Percentiles rank a stretch among this genome's conserved stretches.
These are phyloP conservation scores for Diplogelasinospora grovesii DNA, from an alignment of 495 filamentous ascomycete genomes.

Conservation along the genomic window DNA sequence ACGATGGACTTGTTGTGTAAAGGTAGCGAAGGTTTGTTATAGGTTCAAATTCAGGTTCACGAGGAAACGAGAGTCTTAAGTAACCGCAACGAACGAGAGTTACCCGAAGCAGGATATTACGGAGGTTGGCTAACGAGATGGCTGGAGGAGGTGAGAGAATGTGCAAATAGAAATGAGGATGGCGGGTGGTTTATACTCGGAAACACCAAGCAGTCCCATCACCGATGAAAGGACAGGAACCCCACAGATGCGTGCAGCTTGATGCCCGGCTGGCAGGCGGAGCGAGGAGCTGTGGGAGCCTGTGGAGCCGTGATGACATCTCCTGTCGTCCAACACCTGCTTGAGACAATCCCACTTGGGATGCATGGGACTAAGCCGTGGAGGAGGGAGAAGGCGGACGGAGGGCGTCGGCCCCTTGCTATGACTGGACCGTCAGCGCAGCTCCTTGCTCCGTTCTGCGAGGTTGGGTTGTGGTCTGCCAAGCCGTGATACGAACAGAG, in stretches of 20 bases:
- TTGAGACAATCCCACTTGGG: conserved; percentile 11
- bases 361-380: conserved; percentile 5
- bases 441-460: no score
- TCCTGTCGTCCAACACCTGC: conserved; percentile 6
- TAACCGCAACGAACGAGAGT: conserved; percentile 46
- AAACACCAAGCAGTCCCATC: background rate
- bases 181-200: conserved; percentile 29
- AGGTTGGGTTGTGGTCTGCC: no score
- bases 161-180: conserved; percentile 16
- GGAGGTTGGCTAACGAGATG: conserved; percentile 21
- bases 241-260: conserved; percentile 1
- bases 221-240: no score
- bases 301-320: conserved; percentile 9
- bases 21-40: conserved; percentile 18
- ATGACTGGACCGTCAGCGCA: no score
- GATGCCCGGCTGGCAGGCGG: no score
- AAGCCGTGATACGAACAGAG: no score
- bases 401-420: background rate
- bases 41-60: conserved; percentile 8
- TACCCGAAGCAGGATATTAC: conserved; percentile 20
- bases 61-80: conserved; percentile 27
- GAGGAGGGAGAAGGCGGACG: background rate
- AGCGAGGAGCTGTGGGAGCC: background rate
- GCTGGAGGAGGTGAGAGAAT: conserved; percentile 11
- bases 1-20: conserved; percentile 8